These are phyloP conservation scores for Picea sitchensis DNA, from an alignment of 75 land plant genomes.

Conservation along the genomic window DNA sequence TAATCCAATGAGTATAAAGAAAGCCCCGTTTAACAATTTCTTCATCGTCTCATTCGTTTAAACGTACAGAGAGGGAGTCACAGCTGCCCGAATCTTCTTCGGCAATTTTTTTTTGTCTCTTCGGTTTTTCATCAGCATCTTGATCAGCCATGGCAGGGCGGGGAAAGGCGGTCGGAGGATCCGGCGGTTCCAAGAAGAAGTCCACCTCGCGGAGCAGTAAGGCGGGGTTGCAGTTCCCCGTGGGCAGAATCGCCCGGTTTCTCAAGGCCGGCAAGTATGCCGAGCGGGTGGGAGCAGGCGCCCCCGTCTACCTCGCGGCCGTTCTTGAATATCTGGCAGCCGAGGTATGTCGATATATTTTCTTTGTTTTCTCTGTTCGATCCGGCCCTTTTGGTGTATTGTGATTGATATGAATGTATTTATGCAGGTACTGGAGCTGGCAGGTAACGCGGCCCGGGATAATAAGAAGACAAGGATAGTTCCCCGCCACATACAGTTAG, in stretches of 20 bases:
- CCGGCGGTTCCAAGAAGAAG: slow-evolving; percentile 20
- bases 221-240: slow-evolving; percentile 47
- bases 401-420: background rate
- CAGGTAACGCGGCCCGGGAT: slow-evolving; percentile 41
- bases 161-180: slow-evolving; percentile 26
- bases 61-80: too few relatives aligned
- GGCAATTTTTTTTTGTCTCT: background rate
- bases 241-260: slow-evolving; percentile 38
- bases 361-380: background rate
- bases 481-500: slow-evolving; percentile 54
- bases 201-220: slow-evolving; percentile 34
- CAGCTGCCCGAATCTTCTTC: background rate
- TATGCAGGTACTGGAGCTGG: slow-evolving; percentile 36
- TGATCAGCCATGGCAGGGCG: slow-evolving; percentile 25
- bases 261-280: slow-evolving; percentile 46
- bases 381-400: background rate
- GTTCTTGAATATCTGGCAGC: slow-evolving; percentile 49
- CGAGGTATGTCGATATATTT: slow-evolving; percentile 14
- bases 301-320: slow-evolving; percentile 45
- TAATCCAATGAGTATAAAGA: background rate
- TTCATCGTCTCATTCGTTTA: background rate
- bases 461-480: slow-evolving; percentile 50
- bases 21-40: background rate
- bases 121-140: background rate
- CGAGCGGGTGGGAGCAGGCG: slow-evolving; percentile 41